phyloP scores from a whole-genome alignment of 148 eudicot genomes.

The Rhododendron molle region DNA sequence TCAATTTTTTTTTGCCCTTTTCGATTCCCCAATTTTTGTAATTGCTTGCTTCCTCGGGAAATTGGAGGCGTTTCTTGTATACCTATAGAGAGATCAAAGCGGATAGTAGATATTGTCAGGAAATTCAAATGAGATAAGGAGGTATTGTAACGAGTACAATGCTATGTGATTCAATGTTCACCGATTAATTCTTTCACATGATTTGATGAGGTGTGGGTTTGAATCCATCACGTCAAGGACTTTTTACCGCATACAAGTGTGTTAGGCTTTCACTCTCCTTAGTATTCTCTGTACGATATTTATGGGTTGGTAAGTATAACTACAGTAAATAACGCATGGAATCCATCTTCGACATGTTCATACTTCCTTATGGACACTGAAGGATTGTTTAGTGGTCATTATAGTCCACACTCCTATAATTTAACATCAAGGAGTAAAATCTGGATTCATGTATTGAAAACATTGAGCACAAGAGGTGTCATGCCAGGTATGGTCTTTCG shows the following conservation, averaged over 20 bases:
- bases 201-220: neutral
- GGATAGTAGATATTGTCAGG: neutral
- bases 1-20: neutral
- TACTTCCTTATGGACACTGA: neutral
- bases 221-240: neutral
- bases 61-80: neutral
- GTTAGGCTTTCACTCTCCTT: neutral
- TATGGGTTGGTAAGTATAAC: neutral
- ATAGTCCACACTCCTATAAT: neutral
- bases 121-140: conserved; percentile 1
- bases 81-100: neutral
- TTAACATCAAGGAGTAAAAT: neutral
- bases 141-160: neutral
- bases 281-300: neutral
- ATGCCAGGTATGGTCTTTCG: neutral
- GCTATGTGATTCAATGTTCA: neutral
- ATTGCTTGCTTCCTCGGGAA: neutral
- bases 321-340: neutral
- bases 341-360: neutral
- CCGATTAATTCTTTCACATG: neutral
- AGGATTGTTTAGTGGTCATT: neutral
- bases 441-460: neutral
- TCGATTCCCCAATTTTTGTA: neutral
- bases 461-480: neutral
- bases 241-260: neutral